These are phyloP conservation scores for Calonectria pauciramosa DNA, from an alignment of 2,329 filamentous ascomycete species.

Conservation along the genomic window DNA sequence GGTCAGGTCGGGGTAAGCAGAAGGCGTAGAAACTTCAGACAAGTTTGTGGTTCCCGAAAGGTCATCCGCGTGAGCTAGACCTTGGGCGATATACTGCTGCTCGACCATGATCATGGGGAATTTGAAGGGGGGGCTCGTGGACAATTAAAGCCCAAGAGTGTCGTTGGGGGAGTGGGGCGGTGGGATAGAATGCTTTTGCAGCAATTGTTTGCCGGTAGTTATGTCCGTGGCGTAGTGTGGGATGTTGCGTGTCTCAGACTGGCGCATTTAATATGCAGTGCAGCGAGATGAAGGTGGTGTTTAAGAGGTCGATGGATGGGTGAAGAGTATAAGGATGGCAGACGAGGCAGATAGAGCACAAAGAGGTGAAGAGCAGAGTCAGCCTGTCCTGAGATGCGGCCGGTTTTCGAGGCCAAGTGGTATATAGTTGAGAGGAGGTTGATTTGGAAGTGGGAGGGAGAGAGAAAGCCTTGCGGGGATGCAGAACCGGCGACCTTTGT, in stretches of 20 bases:
- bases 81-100: slow-evolving; percentile 51
- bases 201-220: slow-evolving; percentile 33
- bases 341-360: slow-evolving; percentile 43
- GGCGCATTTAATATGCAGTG: slow-evolving; percentile 44
- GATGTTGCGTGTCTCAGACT: slow-evolving; percentile 37
- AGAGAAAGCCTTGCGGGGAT: slow-evolving; percentile 46
- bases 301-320: slow-evolving; percentile 29
- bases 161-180: slow-evolving; percentile 36
- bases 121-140: slow-evolving; percentile 34
- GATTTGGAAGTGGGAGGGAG: slow-evolving; percentile 30
- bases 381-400: slow-evolving; percentile 49
- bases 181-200: slow-evolving; percentile 30
- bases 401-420: slow-evolving; percentile 43
- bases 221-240: slow-evolving; percentile 34
- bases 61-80: slow-evolving; percentile 49
- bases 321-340: slow-evolving; percentile 13
- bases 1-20: slow-evolving; percentile 48
- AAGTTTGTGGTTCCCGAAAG: slow-evolving; percentile 47
- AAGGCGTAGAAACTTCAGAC: slow-evolving; percentile 39
- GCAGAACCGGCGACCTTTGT: slow-evolving; percentile 45
- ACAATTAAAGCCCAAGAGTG: slow-evolving; percentile 40
- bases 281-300: slow-evolving; percentile 33
- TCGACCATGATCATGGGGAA: slow-evolving; percentile 52
- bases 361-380: slow-evolving; percentile 32
- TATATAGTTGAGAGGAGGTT: slow-evolving; percentile 32